phyloP scores from a whole-genome alignment of 2,329 filamentous ascomycete species.

The Penicillium sp. region DNA sequence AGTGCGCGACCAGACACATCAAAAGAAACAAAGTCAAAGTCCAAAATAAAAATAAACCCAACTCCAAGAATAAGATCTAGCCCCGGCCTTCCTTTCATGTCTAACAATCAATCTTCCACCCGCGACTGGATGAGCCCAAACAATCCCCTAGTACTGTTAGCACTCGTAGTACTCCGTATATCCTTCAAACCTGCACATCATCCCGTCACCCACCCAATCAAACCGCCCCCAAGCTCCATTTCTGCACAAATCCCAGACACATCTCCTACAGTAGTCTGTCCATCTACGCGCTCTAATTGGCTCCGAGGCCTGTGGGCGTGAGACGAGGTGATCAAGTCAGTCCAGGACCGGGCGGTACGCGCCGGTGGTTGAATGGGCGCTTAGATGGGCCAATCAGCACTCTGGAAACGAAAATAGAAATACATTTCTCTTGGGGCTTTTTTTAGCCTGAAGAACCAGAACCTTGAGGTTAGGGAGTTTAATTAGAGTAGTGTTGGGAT shows the following conservation, averaged over 20 bases:
- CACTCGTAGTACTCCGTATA: not conserved
- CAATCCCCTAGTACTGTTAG: not conserved
- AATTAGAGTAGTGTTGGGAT: not conserved
- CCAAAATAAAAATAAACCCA: not conserved
- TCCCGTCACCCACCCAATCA: not conserved
- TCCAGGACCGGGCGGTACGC: slow-evolving; percentile 24
- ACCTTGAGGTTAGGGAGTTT: not conserved
- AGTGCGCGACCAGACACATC: not conserved
- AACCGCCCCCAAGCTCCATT: slow-evolving; percentile 4
- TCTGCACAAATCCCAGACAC: slow-evolving; percentile 31
- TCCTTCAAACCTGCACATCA: slow-evolving; percentile 5
- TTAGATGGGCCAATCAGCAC: slow-evolving; percentile 22
- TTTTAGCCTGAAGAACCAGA: slow-evolving; percentile 2
- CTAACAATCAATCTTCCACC: slow-evolving; percentile 15
- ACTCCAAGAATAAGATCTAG: not conserved
- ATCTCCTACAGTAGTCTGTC: slow-evolving; percentile 12
- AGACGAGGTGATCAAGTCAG: slow-evolving; percentile 17
- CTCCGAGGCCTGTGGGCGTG: slow-evolving; percentile 3
- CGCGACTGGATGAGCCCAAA: slow-evolving; percentile 5
- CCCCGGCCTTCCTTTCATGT: slow-evolving; percentile 3
- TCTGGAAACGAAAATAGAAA: slow-evolving; percentile 26
- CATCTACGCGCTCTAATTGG: slow-evolving; percentile 17
- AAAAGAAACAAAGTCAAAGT: not conserved
- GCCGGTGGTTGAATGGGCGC: slow-evolving; percentile 27
- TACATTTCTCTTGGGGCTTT: not conserved